Percentiles rank a stretch among this genome's conserved stretches.
Conservation (phyloP, 768 basidiomycete species). For the Amyloporia xantha region DNA sequence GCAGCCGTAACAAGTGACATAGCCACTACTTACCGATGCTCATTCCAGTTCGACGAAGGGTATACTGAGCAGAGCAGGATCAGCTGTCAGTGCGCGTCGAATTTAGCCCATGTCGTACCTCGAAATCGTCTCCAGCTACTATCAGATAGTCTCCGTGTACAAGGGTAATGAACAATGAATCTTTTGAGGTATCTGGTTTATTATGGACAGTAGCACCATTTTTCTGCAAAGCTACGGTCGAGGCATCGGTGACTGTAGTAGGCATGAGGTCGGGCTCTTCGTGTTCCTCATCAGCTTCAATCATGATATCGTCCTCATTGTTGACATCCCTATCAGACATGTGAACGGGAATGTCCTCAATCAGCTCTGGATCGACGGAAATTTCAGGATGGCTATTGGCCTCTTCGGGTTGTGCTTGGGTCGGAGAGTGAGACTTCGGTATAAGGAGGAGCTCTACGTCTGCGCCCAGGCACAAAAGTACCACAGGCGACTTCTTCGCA, state of each 20-base stretch:
- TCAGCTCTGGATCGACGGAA: not conserved
- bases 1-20: no score
- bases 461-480: conserved; percentile 10
- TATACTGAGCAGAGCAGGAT: no score
- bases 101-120: conserved; percentile 33
- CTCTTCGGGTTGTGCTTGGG: not conserved
- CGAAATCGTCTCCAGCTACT: conserved; percentile 33
- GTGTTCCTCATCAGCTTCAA: not conserved
- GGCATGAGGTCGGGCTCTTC: not conserved
- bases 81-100: no score
- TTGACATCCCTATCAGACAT: not conserved
- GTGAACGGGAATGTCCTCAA: not conserved
- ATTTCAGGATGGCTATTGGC: not conserved
- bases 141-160: conserved; percentile 35
- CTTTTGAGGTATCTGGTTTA: no score
- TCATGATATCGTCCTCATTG: not conserved
- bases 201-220: not conserved
- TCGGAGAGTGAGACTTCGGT: not conserved
- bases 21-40: conserved; percentile 15
- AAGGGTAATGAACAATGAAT: conserved; percentile 23
- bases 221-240: not conserved
- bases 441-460: conserved; percentile 11
- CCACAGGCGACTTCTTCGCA: conserved; percentile 1
- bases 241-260: not conserved
- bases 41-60: conserved; percentile 20